Percentiles rank a stretch among this genome's conserved stretches.
phyloP scores from a whole-genome alignment of 176 grass and related monocot genomes.

The Lolium rigidum region DNA sequence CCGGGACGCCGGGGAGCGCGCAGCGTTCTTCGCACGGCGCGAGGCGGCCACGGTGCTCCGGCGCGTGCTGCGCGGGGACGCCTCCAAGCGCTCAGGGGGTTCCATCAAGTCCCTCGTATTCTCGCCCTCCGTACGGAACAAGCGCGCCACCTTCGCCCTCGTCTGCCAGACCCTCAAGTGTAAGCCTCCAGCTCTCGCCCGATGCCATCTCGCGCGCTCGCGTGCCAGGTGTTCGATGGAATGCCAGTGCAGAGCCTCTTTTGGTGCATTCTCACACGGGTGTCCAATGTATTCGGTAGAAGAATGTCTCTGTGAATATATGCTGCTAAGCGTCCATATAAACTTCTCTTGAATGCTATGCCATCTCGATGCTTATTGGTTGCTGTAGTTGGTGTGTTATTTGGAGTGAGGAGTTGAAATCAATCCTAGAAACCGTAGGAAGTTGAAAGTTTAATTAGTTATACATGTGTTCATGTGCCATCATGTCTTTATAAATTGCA shows the following conservation, averaged over 20 bases:
- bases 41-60: slow-evolving; percentile 92
- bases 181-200: neutral
- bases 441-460: neutral
- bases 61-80: slow-evolving; percentile 80
- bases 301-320: neutral
- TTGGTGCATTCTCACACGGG: neutral
- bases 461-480: no score
- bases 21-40: slow-evolving; percentile 90
- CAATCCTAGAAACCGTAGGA: neutral
- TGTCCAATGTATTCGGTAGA: neutral
- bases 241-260: slow-evolving; percentile 14
- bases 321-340: neutral
- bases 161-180: slow-evolving; percentile 96
- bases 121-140: slow-evolving; percentile 83
- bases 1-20: slow-evolving; percentile 64
- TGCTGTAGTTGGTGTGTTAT: neutral
- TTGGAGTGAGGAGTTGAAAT: neutral
- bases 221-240: slow-evolving; percentile 48
- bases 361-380: neutral
- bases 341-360: neutral
- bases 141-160: slow-evolving; percentile 90
- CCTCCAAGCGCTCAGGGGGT: slow-evolving; percentile 53
- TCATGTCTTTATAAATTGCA: no score
- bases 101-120: slow-evolving; percentile 92
- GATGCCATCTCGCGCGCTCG: neutral